phyloP scores from a whole-genome alignment of 345 rosid genomes.

The Passiflora organensis region DNA sequence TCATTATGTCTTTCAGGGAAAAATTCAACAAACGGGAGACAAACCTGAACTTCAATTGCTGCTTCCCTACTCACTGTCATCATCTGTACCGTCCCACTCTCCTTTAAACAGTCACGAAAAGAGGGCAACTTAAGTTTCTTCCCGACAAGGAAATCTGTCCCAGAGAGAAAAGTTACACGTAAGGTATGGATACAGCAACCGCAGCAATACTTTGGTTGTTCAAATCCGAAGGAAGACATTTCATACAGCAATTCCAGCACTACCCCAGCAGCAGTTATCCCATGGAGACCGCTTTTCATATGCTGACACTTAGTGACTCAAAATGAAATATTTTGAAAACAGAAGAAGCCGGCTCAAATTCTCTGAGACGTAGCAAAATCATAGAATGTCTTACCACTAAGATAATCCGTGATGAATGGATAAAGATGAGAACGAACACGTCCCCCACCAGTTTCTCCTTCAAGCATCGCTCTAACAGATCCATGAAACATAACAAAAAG shows the following conservation, averaged over 20 bases:
- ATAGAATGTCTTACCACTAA: conserved; percentile 79
- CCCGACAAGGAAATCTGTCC: conserved; percentile 76
- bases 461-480: conserved; percentile 68
- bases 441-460: conserved; percentile 78
- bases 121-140: conserved; percentile 91
- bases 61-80: conserved; percentile 89
- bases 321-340: conserved; percentile 54
- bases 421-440: conserved; percentile 66
- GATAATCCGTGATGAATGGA: conserved; percentile 84
- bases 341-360: too few species aligned
- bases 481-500: conserved; percentile 89
- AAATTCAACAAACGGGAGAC: too few species aligned
- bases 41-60: conserved; percentile 74
- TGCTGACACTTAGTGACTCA: conserved; percentile 96
- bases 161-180: conserved; percentile 46
- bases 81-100: conserved; percentile 87
- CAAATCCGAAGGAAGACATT: conserved; percentile 57
- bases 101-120: conserved; percentile 78
- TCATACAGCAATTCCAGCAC: conserved; percentile 78
- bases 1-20: too few species aligned
- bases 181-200: conserved; percentile 53
- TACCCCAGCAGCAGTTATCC: conserved; percentile 84
- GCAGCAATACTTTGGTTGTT: conserved; percentile 43
- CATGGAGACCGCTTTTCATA: conserved; percentile 66
- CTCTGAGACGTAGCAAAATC: too few species aligned